Percentiles rank a stretch among this genome's conserved stretches.
phyloP scores from a whole-genome alignment of 352 stramenopile genomes.

The Globisporangium apiculatum region DNA sequence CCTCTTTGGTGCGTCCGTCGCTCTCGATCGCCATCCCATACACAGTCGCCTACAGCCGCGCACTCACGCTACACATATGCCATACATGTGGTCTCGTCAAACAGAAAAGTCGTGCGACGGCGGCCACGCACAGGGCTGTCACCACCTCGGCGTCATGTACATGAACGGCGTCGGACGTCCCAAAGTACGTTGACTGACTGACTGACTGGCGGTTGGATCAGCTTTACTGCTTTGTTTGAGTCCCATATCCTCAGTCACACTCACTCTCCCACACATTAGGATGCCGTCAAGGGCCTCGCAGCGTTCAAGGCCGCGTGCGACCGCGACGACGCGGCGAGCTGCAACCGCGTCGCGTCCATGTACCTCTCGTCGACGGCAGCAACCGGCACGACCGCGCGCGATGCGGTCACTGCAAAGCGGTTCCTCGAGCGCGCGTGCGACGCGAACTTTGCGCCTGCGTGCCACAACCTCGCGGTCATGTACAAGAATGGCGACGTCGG shows the following conservation, averaged over 20 bases:
- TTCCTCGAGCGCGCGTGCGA: constrained; percentile 75
- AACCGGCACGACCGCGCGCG: constrained; percentile 31
- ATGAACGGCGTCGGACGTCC: constrained; percentile 59
- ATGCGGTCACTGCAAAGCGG: constrained; percentile 49
- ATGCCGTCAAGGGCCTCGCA: constrained; percentile 51
- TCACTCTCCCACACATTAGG: constrained; percentile 16
- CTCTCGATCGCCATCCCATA: no score
- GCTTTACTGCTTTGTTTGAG: no score
- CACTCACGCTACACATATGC: no score
- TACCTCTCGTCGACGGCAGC: constrained; percentile 35
- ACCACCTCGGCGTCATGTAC: constrained; percentile 83
- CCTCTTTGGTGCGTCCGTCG: constrained; percentile 47
- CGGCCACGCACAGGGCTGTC: constrained; percentile 66
- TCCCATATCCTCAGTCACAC: no score
- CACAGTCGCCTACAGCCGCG: no score
- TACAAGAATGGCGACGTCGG: constrained; percentile 83
- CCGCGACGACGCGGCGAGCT: constrained; percentile 69
- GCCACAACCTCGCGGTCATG: constrained; percentile 86
- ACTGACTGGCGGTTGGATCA: no score
- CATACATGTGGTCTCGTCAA: background rate
- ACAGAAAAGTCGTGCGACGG: constrained; percentile 74
- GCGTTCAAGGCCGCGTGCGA: constrained; percentile 76
- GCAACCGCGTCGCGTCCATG: constrained; percentile 74
- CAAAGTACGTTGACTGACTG: constrained; percentile 32
- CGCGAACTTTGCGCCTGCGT: constrained; percentile 80